phyloP scores from a whole-genome alignment of 768 basidiomycete genomes.

The Naganishia randhawae region DNA sequence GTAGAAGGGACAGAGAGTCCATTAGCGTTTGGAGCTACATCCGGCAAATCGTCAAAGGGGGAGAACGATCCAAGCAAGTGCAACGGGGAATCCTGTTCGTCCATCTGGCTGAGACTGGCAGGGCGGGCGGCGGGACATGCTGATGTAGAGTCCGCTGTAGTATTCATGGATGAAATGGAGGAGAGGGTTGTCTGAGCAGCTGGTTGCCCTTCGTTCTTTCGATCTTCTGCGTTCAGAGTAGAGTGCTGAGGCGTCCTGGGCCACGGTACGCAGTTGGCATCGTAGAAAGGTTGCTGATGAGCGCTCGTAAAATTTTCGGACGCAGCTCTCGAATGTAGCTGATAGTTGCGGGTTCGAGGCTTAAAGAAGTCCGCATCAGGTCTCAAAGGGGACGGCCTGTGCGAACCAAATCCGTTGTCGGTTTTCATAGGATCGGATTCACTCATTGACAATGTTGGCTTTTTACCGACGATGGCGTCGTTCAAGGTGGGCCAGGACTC shows the following conservation, averaged over 20 bases:
- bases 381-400: conserved; percentile 6
- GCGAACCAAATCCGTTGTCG: background rate
- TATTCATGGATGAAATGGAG: background rate
- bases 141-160: background rate
- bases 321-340: background rate
- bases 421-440: no score
- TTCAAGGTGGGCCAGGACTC: conserved; percentile 4
- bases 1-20: background rate
- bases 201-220: background rate
- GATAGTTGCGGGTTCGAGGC: background rate
- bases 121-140: background rate
- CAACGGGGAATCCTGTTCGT: background rate
- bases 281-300: background rate
- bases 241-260: conserved; percentile 3
- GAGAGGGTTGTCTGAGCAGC: background rate
- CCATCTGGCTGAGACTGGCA: background rate
- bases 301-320: background rate
- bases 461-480: conserved; percentile 12
- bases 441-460: background rate
- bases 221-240: background rate
- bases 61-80: background rate
- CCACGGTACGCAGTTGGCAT: background rate
- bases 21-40: background rate
- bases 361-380: conserved; percentile 12
- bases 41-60: background rate